Conservation (phyloP, 805 yeast species). For the Diddensiella santjacobensis region DNA sequence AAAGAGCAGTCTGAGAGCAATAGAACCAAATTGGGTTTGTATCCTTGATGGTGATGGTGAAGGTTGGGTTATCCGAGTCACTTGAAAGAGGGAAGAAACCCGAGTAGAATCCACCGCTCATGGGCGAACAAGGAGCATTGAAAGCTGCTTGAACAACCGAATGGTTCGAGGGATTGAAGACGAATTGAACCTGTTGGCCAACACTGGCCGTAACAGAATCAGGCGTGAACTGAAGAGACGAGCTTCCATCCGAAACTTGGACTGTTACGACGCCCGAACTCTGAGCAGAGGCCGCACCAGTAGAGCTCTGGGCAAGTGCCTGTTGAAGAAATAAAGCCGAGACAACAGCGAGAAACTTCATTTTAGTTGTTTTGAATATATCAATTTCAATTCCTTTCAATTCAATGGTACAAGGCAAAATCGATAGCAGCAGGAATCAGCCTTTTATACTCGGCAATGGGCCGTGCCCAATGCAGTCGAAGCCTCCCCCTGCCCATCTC, state of each 20-base stretch:
- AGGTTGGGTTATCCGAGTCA: conserved; percentile 13
- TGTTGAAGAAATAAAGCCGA: background rate
- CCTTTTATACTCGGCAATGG: too few species aligned
- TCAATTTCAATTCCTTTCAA: too few species aligned
- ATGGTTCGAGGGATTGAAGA: conserved; percentile 19
- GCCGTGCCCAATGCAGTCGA: too few species aligned
- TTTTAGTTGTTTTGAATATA: too few species aligned
- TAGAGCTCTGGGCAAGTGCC: background rate
- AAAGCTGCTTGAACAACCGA: conserved; percentile 24
- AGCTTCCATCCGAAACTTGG: conserved; percentile 9
- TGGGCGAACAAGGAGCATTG: conserved; percentile 21
- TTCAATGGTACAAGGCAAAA: too few species aligned
- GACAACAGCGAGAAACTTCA: background rate
- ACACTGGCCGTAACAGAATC: conserved; percentile 20
- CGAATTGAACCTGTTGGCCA: conserved; percentile 24
- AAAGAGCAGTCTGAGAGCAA: conserved; percentile 22
- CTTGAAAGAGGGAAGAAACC: conserved; percentile 18
- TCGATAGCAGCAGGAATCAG: too few species aligned
- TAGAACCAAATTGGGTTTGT: conserved; percentile 27
- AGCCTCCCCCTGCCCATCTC: too few species aligned
- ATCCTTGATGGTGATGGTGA: conserved; percentile 16
- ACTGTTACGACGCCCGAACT: conserved; percentile 1
- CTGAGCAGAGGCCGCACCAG: conserved; percentile 1
- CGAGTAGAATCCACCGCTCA: conserved; percentile 20
- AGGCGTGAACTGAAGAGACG: conserved; percentile 17